Base-by-base conservation (phyloP, 1,139 yeast species). In the Blastobotrys ciferrii region DNA sequence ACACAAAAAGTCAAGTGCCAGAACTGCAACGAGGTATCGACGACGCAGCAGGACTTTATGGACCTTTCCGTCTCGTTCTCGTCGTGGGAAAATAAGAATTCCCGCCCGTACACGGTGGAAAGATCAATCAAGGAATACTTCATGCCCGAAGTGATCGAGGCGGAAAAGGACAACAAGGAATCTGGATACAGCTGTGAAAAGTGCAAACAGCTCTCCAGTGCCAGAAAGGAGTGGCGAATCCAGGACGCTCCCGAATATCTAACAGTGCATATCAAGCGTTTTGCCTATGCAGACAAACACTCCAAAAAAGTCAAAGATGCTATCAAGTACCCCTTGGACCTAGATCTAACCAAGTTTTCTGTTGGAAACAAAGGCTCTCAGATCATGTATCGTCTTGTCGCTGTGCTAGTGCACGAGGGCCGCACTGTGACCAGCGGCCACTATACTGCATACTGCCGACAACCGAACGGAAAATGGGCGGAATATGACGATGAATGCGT, bases 351-450 rank as follows among this genome's bases (percentile, higher is more conserved):
- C 0, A 78, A 77, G 50, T 91, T 77, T 64, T 78, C 87, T 5
- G 46, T 54, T 17, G 45, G 47, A 25, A 50, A 59, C 11, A 57
- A 63, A 4, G 49, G 65, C 1, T 69, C 72, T 15, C 81, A 84
- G 0, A 78, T 81, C 7, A 73, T 75, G 50, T 92, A 92, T 67
- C 84, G 83, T 63, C 75, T 92, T 53, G 75, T 80, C n/a, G 81
- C 92, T 15, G 96, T 91, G 17, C 86, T 91, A 53, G 91, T 89
- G 14, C 99, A 92, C 64, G 96, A 88, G 62, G 98, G 98, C 36
- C 77, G 98, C 54, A 86, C 96, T 1, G 82, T 91, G 12, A 82
- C 91, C 42, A 83, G 94, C 5, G 99, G 99, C 4, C 99, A 92
- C 67, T 92, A 92, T 63, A 80, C 89, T 54, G 85, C 96, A 1